Base-by-base conservation (phyloP, 208 protist genomes). In the Wallacemonas sp. region DNA sequence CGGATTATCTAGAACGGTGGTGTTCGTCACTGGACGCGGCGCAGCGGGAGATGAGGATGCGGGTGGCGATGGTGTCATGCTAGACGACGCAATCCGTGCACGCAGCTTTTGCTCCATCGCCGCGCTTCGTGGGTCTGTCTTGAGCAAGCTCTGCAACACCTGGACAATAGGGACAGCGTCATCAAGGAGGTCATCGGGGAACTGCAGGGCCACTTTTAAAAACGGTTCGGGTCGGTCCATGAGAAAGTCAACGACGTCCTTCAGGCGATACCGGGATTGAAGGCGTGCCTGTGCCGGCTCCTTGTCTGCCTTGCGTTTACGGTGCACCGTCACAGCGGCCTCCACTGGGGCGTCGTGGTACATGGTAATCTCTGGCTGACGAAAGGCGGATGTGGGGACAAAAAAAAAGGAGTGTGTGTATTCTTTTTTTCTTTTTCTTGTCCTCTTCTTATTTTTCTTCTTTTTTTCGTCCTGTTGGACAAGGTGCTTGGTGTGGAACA, bases 141-240 rank as follows among this genome's bases (percentile, higher is more conserved):
- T 22, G 38, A 93, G 68, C 27, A 84, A 60, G 4, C 33, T 27
- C 44, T 88, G 66, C 19, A 97, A 73, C 34, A 64, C 70, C 15
- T 77, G 63, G 22, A 85, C 71, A 5, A 97, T 76, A 15, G 56
- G 58, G 1, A 88, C 73, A 31, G 88, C 69, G 58, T 96, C 91
- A 4, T 63, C 62, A 1, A 97, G 74, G 46, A 96, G 46, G 2
- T 90, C 78, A 68, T 97, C 94, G 0, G 94, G 91, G 36, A 97
- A 94, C 77, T 97, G 94, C 58, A 97, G 72, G 0, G 93, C 91
- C 12, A 96, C 77, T 11, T 68, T 70, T 33, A 61, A 41, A 51
- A 86, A 79, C 5, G 75, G 75, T 4, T 41, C 46, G 21, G 24
- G 51, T 46, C 27, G n/a, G 5, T 0, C 27, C 39, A 74, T 24